Evolutionary conservation across 2,329 filamentous ascomycete genomes (phyloP), one percentile per base, ranked within the genome.

Genomic region (Emergomyces orientalis): DNA sequence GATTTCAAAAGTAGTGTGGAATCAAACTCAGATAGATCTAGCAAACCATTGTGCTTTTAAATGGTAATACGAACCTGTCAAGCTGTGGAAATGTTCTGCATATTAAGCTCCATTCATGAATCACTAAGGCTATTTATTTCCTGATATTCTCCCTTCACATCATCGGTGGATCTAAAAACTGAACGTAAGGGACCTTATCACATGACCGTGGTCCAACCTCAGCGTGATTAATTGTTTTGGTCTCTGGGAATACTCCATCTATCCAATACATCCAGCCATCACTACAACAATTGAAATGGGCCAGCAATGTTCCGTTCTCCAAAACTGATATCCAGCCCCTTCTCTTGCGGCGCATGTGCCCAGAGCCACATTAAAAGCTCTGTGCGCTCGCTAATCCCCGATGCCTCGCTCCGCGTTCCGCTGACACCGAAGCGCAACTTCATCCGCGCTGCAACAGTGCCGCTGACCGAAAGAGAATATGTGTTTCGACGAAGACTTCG

Each of bases 381-480:
- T 25, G 14, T 25, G 19, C 56, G 32, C n/a, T 32, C 17, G 25
- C 4, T 34, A 47, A 19, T 27, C 11, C 19, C 22, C 41, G 11
- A 32, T 30, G 7, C n/a, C 45, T 43, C 19, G 13, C n/a, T 17
- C 8, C 11, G 2, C 9, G 2, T 22, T 34, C 22, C 32, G 6
- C 32, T 13, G 4, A 19, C 11, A 13, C 8, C n/a, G n/a, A 51
- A 25, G n/a, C 59, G 59, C 51, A 56, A 30, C 49, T 34, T 45
- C 69, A 39, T 65, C 65, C 22, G 49, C 67, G 49, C 63, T 64
- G 63, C 62, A 66, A 34, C 43, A 30, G 45, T 71, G 69, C 59
- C 70, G 67, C 67, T 76, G 74, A 74, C 69, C 68, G 30, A 56
- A 56, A 39, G 32, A 39, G 34, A 56, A 22, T 25, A 39, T 56